Base-by-base conservation (phyloP, 2,329 filamentous ascomycete species). In the Emergomyces orientalis region DNA sequence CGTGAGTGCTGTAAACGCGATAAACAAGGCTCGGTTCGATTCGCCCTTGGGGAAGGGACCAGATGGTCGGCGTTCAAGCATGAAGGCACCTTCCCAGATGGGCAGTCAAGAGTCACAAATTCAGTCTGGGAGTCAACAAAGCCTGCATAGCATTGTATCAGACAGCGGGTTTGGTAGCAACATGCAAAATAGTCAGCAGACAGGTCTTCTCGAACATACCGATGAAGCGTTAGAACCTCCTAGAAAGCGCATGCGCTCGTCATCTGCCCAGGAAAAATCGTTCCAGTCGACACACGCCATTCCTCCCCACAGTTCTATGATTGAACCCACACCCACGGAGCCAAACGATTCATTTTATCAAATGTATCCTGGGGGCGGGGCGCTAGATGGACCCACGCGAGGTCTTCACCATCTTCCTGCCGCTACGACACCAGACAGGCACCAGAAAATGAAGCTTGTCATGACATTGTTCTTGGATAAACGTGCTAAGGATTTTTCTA, bases 1-100 rank as follows among this genome's bases (percentile, higher is more conserved):
- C 0, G 94, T 90, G 4, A 93, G 91, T 70, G 94, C 94, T 34
- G 90, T 99, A 63, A 92, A 91, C 65, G 93, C 94, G 63, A 95
- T 99, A 75, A 97, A 90, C 83, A 97, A 97, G 78, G 93, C 94
- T 19, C 85, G 93, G 14, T 88, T 97, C 69, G 92, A 97, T 73
- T 96, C 92, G 1, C 91, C 92, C 1, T 88, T 84, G 8, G 88
- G 88, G 4, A 81, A 89, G 56, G 76, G 76, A 39, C 86, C 84
- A 67, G 86, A 86, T 9, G 85, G 85, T 1, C 83, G 86, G 30
- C 82, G 87, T 51, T 82, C 86, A 45, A 86, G 87, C 68, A 88
- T 89, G 68, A 87, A 86, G 71, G 84, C 88, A 62, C 87, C 89
- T 69, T 82, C 87, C 3, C 88, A 88, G 61, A 77, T 83, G 66